Evolutionary conservation across 208 protist genomes (phyloP).

Genomic region (Leishmania turanica): DNA sequence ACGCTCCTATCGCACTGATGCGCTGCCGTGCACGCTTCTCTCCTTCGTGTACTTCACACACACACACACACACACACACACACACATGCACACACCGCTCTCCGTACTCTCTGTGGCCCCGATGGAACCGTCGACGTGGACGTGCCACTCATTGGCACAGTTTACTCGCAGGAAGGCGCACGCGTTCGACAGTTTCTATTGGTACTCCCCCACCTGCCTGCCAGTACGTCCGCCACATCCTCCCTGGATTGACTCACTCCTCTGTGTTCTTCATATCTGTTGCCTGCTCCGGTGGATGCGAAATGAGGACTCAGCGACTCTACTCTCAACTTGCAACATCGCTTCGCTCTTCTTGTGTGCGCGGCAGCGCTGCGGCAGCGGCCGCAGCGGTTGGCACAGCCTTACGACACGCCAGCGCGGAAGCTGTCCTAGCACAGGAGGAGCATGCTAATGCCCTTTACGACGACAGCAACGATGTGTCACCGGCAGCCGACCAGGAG

Average conservation of each 20-base stretch:
- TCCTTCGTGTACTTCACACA: neutral
- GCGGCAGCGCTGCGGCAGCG: neutral
- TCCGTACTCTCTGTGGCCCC: neutral
- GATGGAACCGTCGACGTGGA: neutral
- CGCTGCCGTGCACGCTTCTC: neutral
- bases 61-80: neutral
- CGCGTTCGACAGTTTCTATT: neutral
- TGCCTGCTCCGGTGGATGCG: neutral
- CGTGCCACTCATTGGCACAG: neutral
- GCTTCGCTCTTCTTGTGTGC: neutral
- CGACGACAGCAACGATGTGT: neutral
- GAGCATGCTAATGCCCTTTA: neutral
- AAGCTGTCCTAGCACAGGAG: neutral
- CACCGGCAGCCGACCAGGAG: neutral
- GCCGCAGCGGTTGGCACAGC: neutral
- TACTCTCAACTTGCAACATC: neutral
- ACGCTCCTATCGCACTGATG: neutral
- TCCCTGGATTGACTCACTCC: neutral
- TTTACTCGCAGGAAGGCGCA: neutral
- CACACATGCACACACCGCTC: neutral
- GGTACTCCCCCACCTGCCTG: neutral
- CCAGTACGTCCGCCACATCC: neutral
- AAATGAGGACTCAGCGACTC: neutral
- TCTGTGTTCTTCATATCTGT: neutral
- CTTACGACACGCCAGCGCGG: slow-evolving; percentile 1